phyloP scores from a whole-genome alignment of 2,329 filamentous ascomycete genomes.

The Diplodia intermedia region DNA sequence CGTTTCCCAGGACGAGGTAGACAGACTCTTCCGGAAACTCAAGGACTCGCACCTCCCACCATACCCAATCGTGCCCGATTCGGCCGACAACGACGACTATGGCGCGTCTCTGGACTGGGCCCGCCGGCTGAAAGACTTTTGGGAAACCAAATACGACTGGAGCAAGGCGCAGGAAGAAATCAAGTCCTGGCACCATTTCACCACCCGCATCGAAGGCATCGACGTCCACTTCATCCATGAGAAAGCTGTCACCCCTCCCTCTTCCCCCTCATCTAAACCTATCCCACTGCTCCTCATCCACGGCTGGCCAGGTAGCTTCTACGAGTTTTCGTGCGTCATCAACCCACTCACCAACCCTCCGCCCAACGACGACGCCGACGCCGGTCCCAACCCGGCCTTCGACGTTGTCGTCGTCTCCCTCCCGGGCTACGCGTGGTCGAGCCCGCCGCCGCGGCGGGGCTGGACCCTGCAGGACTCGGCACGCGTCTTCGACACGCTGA shows the following conservation, averaged over 20 bases:
- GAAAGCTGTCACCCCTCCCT: conserved; percentile 36
- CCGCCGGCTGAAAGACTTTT: conserved; percentile 44
- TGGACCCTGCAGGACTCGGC: conserved; percentile 51
- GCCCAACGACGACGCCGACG: conserved; percentile 3
- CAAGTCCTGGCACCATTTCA: conserved; percentile 45
- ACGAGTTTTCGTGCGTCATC: conserved; percentile 53
- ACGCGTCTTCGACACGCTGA: conserved; percentile 48
- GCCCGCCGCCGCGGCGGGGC: conserved; percentile 39
- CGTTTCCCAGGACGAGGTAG: conserved; percentile 46
- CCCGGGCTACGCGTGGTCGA: conserved; percentile 61
- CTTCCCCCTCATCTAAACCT: conserved; percentile 37
- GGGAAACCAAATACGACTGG: conserved; percentile 47
- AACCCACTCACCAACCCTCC: conserved; percentile 44
- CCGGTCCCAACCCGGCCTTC: conserved; percentile 49
- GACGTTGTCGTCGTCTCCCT: conserved; percentile 66
- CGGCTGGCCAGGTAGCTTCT: conserved; percentile 56
- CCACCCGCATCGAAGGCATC: conserved; percentile 45
- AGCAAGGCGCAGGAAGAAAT: conserved; percentile 43
- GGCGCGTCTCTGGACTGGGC: conserved; percentile 46
- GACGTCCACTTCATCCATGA: conserved; percentile 52
- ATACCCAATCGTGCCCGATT: conserved; percentile 46
- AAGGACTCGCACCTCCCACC: conserved; percentile 45
- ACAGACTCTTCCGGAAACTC: conserved; percentile 47
- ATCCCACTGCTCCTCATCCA: conserved; percentile 54
- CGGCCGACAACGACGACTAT: conserved; percentile 43